Evolutionary conservation across 768 basidiomycete genomes (phyloP).

Genomic region (Boletales sp.): DNA sequence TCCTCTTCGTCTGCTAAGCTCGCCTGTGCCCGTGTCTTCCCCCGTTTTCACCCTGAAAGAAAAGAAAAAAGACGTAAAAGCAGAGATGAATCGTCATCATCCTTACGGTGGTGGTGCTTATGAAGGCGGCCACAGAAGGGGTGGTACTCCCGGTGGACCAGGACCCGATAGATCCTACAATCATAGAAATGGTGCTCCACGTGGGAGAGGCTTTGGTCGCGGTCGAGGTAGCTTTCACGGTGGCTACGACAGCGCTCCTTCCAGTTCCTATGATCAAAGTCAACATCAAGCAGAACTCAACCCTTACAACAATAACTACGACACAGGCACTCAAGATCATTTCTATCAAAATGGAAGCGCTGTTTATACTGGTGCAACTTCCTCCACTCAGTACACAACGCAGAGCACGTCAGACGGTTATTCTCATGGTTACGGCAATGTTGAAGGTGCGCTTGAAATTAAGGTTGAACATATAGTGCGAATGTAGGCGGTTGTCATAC

Average conservation of each 20-base stretch:
- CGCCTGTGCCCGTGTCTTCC: slow-evolving; percentile 18
- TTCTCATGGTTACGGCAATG: slow-evolving; percentile 59
- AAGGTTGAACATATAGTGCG: slow-evolving; percentile 49
- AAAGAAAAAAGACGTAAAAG: slow-evolving; percentile 16
- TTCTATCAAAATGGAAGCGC: slow-evolving; percentile 72
- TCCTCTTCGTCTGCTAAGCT: slow-evolving; percentile 23
- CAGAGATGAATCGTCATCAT: slow-evolving; percentile 84
- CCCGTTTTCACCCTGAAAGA: slow-evolving; percentile 26
- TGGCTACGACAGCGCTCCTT: slow-evolving; percentile 53
- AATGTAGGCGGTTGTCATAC: slow-evolving; percentile 38
- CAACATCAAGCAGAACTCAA: slow-evolving; percentile 59
- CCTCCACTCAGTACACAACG: slow-evolving; percentile 51
- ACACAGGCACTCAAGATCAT: slow-evolving; percentile 49
- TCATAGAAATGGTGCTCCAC: slow-evolving; percentile 55
- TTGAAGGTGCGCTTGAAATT: slow-evolving; percentile 86
- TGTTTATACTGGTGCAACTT: slow-evolving; percentile 48
- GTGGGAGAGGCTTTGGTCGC: slow-evolving; percentile 48
- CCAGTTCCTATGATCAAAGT: slow-evolving; percentile 62
- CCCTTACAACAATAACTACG: slow-evolving; percentile 65
- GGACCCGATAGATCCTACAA: slow-evolving; percentile 70
- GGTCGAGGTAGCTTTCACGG: slow-evolving; percentile 55
- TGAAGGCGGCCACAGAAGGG: slow-evolving; percentile 60
- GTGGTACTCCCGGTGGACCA: slow-evolving; percentile 61
- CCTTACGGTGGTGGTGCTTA: slow-evolving; percentile 67
- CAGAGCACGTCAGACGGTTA: slow-evolving; percentile 44